Percentiles rank a stretch among this genome's conserved stretches.
Conservation (phyloP, 192 early-diverging fungal genomes). For the Mortierella hygrophila region DNA sequence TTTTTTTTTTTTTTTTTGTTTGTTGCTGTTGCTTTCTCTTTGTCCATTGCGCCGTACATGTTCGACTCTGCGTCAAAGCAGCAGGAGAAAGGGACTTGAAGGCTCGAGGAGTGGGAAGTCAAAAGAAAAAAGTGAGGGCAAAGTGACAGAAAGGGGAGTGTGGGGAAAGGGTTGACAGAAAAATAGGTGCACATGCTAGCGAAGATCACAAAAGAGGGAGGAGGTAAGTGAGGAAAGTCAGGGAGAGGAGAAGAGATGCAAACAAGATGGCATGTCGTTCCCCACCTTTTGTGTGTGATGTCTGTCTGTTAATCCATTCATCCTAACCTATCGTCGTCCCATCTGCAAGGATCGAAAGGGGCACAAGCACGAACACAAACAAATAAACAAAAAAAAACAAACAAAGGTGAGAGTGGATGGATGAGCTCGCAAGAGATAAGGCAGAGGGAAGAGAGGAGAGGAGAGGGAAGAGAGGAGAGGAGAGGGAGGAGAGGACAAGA, state of each 20-base stretch:
- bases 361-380: slow-evolving; percentile 2
- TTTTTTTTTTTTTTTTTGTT: too few species aligned
- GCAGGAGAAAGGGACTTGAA: too few species aligned
- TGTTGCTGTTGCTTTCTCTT: not conserved
- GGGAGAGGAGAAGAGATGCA: not conserved
- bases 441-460: not conserved
- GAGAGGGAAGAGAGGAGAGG: not conserved
- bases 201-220: not conserved
- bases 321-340: too few species aligned
- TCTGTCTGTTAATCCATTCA: too few species aligned
- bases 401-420: not conserved
- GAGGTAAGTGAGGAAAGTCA: not conserved
- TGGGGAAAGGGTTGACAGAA: not conserved
- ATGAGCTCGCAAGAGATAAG: not conserved
- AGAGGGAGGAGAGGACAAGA: not conserved
- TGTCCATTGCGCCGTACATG: not conserved
- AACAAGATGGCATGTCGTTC: too few species aligned
- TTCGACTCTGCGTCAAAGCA: too few species aligned
- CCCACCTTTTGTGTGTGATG: too few species aligned
- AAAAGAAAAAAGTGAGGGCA: not conserved
- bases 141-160: not conserved
- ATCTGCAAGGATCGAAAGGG: too few species aligned
- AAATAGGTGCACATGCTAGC: not conserved
- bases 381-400: not conserved
- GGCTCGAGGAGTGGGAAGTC: not conserved